Percentiles rank a stretch among this genome's conserved stretches.
Evolutionary conservation across 108 stramenopile genomes (phyloP).

Genomic region (Nannochloropsis granulata): DNA sequence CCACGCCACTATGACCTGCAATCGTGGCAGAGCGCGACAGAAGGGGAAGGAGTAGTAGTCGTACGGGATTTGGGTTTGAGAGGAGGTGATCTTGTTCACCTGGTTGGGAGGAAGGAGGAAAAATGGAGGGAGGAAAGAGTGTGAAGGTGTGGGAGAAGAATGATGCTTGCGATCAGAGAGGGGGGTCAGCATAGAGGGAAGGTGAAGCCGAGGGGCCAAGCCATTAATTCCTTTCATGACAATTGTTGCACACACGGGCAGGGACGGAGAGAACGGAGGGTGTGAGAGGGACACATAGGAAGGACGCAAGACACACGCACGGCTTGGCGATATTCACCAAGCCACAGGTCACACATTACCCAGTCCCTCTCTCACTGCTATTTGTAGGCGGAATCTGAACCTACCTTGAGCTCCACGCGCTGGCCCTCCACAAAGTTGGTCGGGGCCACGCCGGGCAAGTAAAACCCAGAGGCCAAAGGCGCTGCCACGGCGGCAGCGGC

Average conservation of each 20-base stretch:
- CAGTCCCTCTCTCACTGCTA: background rate
- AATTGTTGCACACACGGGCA: no score
- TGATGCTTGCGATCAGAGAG: background rate
- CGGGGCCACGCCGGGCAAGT: slow-evolving; percentile 41
- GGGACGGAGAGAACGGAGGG: no score
- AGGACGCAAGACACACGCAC: background rate
- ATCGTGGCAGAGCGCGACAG: no score
- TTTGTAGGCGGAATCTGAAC: background rate
- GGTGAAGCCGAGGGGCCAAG: background rate
- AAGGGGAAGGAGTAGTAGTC: slow-evolving; percentile 37
- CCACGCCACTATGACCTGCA: background rate
- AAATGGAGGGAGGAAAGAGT: background rate
- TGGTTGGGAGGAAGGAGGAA: background rate
- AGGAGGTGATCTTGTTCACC: slow-evolving; percentile 46
- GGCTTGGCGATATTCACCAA: background rate
- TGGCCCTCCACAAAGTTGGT: slow-evolving; percentile 31
- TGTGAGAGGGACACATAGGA: background rate
- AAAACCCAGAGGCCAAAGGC: slow-evolving; percentile 15
- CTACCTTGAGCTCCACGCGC: slow-evolving; percentile 34
- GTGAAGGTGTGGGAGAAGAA: background rate
- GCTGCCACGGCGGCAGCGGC: background rate
- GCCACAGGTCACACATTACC: background rate
- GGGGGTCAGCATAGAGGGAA: background rate
- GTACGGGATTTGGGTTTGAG: slow-evolving; percentile 32
- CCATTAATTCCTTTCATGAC: background rate